Evolutionary conservation across 768 basidiomycete genomes (phyloP), one percentile per base, ranked within the genome.

Genomic region (Flagelloscypha sp.): DNA sequence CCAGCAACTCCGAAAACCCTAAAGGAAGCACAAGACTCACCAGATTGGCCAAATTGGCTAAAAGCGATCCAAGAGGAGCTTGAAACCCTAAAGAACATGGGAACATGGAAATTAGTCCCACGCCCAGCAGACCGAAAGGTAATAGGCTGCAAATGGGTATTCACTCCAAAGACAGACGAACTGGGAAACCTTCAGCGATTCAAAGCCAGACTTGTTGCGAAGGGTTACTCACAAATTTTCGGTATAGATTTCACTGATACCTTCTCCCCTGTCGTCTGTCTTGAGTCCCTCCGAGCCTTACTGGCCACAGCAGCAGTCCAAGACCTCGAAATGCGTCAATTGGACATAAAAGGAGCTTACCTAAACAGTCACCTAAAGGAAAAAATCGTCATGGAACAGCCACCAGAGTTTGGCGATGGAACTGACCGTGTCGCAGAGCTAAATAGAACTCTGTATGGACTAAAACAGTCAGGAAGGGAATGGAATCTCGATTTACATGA

Each of bases 201-300:
- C 49, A 67, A 70, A 46, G 66, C 56, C 8, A 40, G 61, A 9
- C 54, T 72, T 1, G 64, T 69, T 0, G 64, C 62, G 0, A 52
- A 64, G 35, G 66, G 66, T 0, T 68, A 54, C 47, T 49, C 54
- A 0, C 67, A 73, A 24, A 46, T 54, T 1, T 49, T 45, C 3
- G 62, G 63, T 2, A 29, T 59, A 4, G 61, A 70, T 31, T 70
- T 54, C 29, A 36, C 44, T 21, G 56, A 58, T 7, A 59, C 54
- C 0, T 59, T 43, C 27, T 46, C 53, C 0, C 55, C 55, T 0
- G 50, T 56, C 0, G 43, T 54, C 1, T 30, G 41, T 7, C 47
- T 56, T 9, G 49, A 55, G 5, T 49, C 48, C 0, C 33, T 59
- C 7, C 20, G 40, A 7, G 18, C 33, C 7, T 40, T 61, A 7